Evolutionary conservation across 2,329 filamentous ascomycete species (phyloP).

Genomic region (Lasiodiplodia sp.): DNA sequence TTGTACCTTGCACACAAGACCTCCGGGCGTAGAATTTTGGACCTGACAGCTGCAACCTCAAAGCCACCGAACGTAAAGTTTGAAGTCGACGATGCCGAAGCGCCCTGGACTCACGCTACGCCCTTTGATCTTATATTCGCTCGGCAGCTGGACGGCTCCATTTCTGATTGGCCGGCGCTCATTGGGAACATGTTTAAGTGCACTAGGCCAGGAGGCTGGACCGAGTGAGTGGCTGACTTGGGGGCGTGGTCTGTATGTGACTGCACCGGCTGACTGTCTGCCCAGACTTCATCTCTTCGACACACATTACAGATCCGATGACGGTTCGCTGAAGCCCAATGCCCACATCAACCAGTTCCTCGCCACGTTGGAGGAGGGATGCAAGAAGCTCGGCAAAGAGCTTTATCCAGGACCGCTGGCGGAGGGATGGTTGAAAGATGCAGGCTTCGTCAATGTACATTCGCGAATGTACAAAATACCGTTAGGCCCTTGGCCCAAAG

Average conservation of each 20-base stretch:
- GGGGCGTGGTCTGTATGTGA: too few relatives aligned
- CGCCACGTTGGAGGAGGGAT: slow-evolving; percentile 11
- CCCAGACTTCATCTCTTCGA: slow-evolving; percentile 52
- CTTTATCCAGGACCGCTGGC: slow-evolving; percentile 42
- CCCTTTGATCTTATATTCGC: slow-evolving; percentile 65
- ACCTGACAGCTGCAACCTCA: too few relatives aligned
- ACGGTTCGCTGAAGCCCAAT: slow-evolving; percentile 41
- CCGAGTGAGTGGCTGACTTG: slow-evolving; percentile 43
- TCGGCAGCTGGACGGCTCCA: slow-evolving; percentile 58
- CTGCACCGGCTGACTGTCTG: not conserved
- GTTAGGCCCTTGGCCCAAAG: slow-evolving; percentile 39
- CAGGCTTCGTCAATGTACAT: slow-evolving; percentile 54
- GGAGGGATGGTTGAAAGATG: slow-evolving; percentile 44
- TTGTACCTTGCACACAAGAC: not conserved
- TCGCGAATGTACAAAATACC: slow-evolving; percentile 41
- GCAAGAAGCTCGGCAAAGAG: slow-evolving; percentile 32
- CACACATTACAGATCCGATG: slow-evolving; percentile 48
- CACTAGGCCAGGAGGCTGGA: slow-evolving; percentile 54
- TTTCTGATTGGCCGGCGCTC: slow-evolving; percentile 62
- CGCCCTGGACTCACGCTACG: slow-evolving; percentile 61
- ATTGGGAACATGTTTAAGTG: slow-evolving; percentile 50
- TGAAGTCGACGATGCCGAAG: slow-evolving; percentile 68
- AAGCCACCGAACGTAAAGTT: slow-evolving; percentile 66
- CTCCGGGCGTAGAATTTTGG: too few relatives aligned
- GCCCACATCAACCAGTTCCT: slow-evolving; percentile 23